A percentile compares a stretch with the other conserved stretches of the same genome.
phyloP scores from a whole-genome alignment of 805 yeast species.

The Torulaspora maleeae region DNA sequence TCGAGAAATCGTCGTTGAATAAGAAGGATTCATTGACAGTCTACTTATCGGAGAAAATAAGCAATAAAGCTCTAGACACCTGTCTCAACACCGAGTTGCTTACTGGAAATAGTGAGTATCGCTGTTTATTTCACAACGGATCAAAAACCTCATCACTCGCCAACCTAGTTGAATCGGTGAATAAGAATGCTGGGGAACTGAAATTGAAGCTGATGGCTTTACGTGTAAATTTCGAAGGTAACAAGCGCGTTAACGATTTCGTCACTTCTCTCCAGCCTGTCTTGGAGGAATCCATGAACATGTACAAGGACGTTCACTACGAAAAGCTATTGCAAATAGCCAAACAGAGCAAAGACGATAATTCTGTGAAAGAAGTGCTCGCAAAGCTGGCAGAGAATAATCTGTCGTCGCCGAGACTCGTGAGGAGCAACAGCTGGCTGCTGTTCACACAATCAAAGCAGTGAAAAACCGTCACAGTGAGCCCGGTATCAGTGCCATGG shows the following conservation, averaged over 20 bases:
- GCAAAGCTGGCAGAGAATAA: slow-evolving; percentile 16
- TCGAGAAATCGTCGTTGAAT: neutral
- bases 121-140: slow-evolving; percentile 11
- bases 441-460: slow-evolving; percentile 11
- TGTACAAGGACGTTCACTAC: slow-evolving; percentile 26
- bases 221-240: slow-evolving; percentile 3
- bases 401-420: slow-evolving; percentile 15
- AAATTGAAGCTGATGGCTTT: slow-evolving; percentile 11
- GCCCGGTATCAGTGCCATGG: neutral
- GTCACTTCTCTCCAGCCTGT: slow-evolving; percentile 21
- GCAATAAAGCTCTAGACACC: slow-evolving; percentile 6
- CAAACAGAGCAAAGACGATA: slow-evolving; percentile 9
- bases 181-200: slow-evolving; percentile 1
- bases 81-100: slow-evolving; percentile 2
- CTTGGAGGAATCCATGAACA: slow-evolving; percentile 22
- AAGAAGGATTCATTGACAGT: neutral
- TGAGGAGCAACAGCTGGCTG: slow-evolving; percentile 17
- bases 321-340: slow-evolving; percentile 28
- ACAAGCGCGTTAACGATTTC: neutral
- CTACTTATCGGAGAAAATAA: slow-evolving; percentile 6
- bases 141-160: slow-evolving; percentile 6
- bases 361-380: slow-evolving; percentile 14
- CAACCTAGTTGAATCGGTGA: slow-evolving; percentile 1
- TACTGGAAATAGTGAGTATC: slow-evolving; percentile 1
- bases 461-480: neutral